Percentiles rank a stretch among this genome's conserved stretches.
Evolutionary conservation across 306 rosid genomes (phyloP).

Genomic region (Quercus bicolor): DNA sequence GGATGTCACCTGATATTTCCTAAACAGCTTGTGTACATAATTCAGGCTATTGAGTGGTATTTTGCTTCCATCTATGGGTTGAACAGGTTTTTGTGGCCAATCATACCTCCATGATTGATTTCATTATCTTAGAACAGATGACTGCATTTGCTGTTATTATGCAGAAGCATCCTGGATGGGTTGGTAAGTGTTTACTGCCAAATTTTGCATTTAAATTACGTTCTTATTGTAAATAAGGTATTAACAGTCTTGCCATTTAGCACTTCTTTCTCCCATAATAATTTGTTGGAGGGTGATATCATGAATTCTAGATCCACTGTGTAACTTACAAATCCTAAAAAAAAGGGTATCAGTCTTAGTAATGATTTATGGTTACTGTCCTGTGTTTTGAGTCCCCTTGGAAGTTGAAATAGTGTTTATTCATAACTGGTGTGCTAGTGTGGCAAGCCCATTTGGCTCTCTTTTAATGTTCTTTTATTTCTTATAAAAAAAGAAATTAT

Average conservation of each 20-base stretch:
- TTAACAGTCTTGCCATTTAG: no score
- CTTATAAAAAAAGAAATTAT: no score
- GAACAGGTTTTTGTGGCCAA: constrained; percentile 94
- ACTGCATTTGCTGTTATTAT: constrained; percentile 97
- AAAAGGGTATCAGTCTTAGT: background rate
- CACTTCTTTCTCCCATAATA: no score
- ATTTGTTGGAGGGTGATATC: no score
- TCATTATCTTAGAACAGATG: constrained; percentile 94
- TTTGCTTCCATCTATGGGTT: constrained; percentile 16
- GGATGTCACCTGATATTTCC: constrained; percentile 5
- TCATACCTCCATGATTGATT: constrained; percentile 98
- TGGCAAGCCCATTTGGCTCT: no score
- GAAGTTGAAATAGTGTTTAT: background rate
- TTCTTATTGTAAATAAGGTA: background rate
- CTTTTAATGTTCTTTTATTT: no score
- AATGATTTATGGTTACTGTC: background rate
- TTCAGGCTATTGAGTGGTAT: constrained; percentile 13
- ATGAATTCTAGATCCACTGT: no score
- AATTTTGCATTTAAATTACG: background rate
- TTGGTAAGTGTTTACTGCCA: constrained; percentile 58
- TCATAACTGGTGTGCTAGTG: background rate
- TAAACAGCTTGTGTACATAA: background rate
- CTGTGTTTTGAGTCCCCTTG: background rate
- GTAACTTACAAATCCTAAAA: no score
- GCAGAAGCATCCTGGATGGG: constrained; percentile 99